Conservation (phyloP, 129 eudicot genomes). For the Logfia minima region DNA sequence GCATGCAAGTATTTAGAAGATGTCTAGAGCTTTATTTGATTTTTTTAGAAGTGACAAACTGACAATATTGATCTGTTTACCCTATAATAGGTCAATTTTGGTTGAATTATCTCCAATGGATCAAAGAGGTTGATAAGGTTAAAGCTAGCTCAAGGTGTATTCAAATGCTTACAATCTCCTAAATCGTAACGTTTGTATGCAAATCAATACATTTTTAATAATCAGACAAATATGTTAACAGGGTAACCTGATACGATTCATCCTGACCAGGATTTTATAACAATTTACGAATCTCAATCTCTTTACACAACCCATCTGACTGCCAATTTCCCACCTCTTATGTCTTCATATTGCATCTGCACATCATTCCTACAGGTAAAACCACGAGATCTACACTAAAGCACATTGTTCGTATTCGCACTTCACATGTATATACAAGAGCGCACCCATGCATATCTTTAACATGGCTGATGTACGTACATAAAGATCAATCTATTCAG, state of each 20-base stretch:
- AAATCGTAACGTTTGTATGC: neutral
- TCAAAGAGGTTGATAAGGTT: neutral
- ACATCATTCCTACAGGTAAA: neutral
- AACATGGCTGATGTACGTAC: neutral
- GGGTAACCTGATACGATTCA: neutral
- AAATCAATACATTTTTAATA: too few species aligned
- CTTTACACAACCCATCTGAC: neutral
- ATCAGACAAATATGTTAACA: neutral
- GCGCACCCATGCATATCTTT: neutral
- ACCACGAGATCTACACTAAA: neutral
- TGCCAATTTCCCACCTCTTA: neutral
- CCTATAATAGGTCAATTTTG: neutral
- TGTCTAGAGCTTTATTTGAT: neutral
- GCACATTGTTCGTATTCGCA: neutral
- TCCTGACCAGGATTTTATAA: neutral
- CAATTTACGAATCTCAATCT: neutral
- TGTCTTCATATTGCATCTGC: neutral
- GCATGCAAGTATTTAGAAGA: neutral
- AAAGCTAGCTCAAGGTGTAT: neutral
- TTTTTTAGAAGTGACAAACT: neutral
- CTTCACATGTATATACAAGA: neutral
- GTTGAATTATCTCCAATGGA: neutral
- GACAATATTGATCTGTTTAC: neutral
- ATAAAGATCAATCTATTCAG: neutral
- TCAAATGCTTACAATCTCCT: neutral